phyloP scores from a whole-genome alignment of 2,329 filamentous ascomycete genomes.

The Tolypocladium sp. region DNA sequence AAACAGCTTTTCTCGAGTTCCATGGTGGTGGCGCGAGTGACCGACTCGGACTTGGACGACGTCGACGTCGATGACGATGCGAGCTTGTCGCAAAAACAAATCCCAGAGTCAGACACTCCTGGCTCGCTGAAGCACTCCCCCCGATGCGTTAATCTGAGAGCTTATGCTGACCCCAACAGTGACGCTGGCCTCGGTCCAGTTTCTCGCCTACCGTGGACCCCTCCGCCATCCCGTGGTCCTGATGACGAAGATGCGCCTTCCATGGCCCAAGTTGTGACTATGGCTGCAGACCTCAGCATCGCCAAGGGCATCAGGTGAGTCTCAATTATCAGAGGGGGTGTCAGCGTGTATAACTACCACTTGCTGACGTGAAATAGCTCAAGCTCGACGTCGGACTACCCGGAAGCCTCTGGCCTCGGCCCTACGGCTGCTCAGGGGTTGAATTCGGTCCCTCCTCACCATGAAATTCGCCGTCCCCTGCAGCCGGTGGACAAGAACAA shows the following conservation, averaged over 20 bases:
- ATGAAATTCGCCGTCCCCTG: neutral
- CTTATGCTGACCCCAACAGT: slow-evolving; percentile 1
- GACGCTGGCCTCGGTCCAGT: neutral
- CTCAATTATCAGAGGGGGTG: neutral
- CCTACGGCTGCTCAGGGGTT: neutral
- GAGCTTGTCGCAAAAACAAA: neutral
- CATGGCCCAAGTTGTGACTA: neutral
- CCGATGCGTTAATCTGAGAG: slow-evolving; percentile 12
- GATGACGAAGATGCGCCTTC: neutral
- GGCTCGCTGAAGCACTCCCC: slow-evolving; percentile 14
- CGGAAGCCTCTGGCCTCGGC: neutral
- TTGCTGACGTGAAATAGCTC: neutral
- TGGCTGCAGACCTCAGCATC: neutral
- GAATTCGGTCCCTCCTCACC: neutral
- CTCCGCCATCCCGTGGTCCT: slow-evolving; percentile 8
- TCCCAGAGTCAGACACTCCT: neutral
- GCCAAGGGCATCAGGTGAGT: neutral
- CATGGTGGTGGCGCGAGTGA: neutral
- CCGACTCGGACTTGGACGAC: neutral
- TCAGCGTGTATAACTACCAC: neutral
- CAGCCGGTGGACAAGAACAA: neutral
- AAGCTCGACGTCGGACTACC: neutral
- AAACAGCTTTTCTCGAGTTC: neutral
- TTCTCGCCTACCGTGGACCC: slow-evolving; percentile 7
- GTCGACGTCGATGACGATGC: neutral